A percentile compares a stretch with the other conserved stretches of the same genome.
phyloP scores from a whole-genome alignment of 192 early-diverging fungal species.

The Coemansia sp. region DNA sequence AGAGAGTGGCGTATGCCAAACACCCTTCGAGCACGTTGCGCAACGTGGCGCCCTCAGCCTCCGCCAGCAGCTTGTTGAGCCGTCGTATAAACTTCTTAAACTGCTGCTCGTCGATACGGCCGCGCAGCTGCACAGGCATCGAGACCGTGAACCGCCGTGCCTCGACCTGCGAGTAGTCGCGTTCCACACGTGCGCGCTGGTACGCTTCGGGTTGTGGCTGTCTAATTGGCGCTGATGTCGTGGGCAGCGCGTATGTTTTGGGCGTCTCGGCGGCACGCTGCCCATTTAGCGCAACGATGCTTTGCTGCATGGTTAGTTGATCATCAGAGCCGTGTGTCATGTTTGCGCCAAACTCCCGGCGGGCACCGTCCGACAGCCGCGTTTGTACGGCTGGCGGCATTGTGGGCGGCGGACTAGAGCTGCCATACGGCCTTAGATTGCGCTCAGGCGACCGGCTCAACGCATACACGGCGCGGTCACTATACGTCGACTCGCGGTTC shows the following conservation, averaged over 20 bases:
- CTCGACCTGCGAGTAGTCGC: constrained; percentile 55
- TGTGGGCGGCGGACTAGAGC: constrained; percentile 26
- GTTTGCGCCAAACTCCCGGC: constrained; percentile 4
- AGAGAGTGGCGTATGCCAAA: constrained; percentile 52
- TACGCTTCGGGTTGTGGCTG: constrained; percentile 13
- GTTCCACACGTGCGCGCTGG: constrained; percentile 48
- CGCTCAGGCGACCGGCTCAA: constrained; percentile 21
- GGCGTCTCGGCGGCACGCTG: constrained; percentile 10
- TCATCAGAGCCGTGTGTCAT: constrained; percentile 1
- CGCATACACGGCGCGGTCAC: constrained; percentile 34
- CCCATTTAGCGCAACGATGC: constrained; percentile 25
- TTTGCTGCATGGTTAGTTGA: constrained; percentile 15
- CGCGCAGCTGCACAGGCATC: constrained; percentile 43
- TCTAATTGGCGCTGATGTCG: constrained; percentile 5
- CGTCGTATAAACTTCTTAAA: constrained; percentile 45
- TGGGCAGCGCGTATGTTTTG: constrained; percentile 36
- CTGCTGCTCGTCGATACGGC: constrained; percentile 43
- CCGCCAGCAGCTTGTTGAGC: constrained; percentile 43
- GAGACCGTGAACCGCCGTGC: constrained; percentile 36
- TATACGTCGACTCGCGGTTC: constrained; percentile 9
- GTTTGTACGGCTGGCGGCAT: constrained; percentile 20
- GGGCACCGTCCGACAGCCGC: constrained; percentile 12
- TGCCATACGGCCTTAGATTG: constrained; percentile 19
- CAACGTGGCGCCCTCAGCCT: constrained; percentile 51
- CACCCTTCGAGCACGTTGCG: constrained; percentile 53